Base-by-base conservation (phyloP, 164 flowering plant genomes). In the Piper betle region DNA sequence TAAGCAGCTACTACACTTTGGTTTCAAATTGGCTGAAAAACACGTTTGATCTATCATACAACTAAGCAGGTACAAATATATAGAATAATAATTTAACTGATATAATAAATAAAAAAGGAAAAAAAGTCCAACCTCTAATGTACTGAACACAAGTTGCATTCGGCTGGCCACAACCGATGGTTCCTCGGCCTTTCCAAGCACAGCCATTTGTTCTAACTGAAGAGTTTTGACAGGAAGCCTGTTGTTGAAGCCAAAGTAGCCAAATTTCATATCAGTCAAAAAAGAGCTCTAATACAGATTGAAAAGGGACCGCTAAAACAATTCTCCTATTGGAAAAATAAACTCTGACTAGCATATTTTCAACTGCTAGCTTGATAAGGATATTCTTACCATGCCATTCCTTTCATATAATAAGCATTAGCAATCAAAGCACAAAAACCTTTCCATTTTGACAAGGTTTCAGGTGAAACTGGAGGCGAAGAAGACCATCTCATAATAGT, bases 311-410 rank as follows among this genome's bases (percentile, higher is more conserved):
- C 6, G 20, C 1, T 53, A 6, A 53, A 4, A 53, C 20, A 15
- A 43, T 1, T 43, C 50, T 6, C 8, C 12, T n/a, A n/a, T n/a
- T n/a, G n/a, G n/a, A n/a, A n/a, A n/a, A n/a, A n/a, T n/a, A n/a
- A n/a, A n/a, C n/a, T n/a, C n/a, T n/a, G n/a, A n/a, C n/a, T n/a
- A n/a, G n/a, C n/a, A n/a, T n/a, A n/a, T n/a, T n/a, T n/a, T n/a
- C n/a, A n/a, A n/a, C n/a, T n/a, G n/a, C n/a, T n/a, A n/a, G n/a
- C n/a, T n/a, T n/a, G n/a, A n/a, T n/a, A n/a, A n/a, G n/a, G n/a
- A n/a, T n/a, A n/a, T n/a, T 43, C 88, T 80, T 65, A 89, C 98
- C 98, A 92, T 63, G 98, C 98, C 97, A 93, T 89, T 75, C 98
- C 96, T 74, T 71, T 84, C 13, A 79, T 43, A 59, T 67, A 93